phyloP scores from a whole-genome alignment of 257 asterid genomes.

The Oldenlandia corymbosa region DNA sequence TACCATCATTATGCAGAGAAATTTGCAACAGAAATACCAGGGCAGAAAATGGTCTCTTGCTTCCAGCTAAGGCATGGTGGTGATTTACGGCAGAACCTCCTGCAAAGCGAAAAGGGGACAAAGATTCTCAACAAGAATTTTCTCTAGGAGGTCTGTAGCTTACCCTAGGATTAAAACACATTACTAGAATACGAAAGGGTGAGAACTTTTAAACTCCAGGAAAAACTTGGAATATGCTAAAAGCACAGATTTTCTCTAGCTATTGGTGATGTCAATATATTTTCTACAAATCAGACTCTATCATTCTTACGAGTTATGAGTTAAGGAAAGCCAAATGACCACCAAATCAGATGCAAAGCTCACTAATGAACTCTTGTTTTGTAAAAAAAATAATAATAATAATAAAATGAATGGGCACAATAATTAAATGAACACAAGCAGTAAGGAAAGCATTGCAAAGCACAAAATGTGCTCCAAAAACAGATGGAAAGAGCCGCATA shows the following conservation, averaged over 20 bases:
- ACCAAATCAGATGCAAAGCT: not conserved
- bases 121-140: not conserved
- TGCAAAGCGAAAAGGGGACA: slow-evolving; percentile 3
- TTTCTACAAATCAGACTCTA: not conserved
- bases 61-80: slow-evolving; percentile 31
- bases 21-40: slow-evolving; percentile 26
- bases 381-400: not conserved
- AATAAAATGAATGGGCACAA: not conserved
- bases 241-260: not conserved
- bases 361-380: no score
- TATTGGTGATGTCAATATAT: not conserved
- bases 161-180: not conserved
- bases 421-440: not conserved
- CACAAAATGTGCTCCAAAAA: not conserved
- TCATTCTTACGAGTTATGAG: not conserved
- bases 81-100: slow-evolving; percentile 30
- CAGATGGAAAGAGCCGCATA: slow-evolving; percentile 21
- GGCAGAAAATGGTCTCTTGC: slow-evolving; percentile 42
- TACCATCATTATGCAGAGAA: not conserved
- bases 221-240: no score
- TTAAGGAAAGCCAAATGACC: no score
- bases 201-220: slow-evolving; percentile 10
- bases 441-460: not conserved
- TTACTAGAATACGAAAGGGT: not conserved
- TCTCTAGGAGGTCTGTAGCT: not conserved